Conservation (phyloP, 805 yeast genomes). For the Brettanomyces sp. region DNA sequence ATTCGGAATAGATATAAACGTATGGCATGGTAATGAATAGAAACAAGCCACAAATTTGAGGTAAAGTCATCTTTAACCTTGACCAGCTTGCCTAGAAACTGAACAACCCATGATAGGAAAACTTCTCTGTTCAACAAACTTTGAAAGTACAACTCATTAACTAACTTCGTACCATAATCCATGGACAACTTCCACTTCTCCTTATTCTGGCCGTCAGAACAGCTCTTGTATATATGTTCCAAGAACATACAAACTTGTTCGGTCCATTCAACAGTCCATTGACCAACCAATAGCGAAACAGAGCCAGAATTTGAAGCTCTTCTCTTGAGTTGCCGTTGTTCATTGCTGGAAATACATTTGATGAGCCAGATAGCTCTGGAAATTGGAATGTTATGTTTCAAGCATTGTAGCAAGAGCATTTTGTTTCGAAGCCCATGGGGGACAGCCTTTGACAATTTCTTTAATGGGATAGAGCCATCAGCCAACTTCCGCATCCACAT, state of each 20-base stretch:
- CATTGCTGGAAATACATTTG: conserved; percentile 77
- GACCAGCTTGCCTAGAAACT: conserved; percentile 30
- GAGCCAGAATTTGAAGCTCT: conserved; percentile 20
- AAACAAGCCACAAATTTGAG: conserved; percentile 12
- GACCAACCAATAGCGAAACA: conserved; percentile 33
- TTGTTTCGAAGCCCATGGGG: conserved; percentile 87
- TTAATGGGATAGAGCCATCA: conserved; percentile 53
- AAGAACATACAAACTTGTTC: conserved; percentile 62
- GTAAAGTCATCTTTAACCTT: conserved; percentile 6
- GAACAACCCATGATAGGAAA: conserved; percentile 57
- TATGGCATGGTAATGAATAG: conserved; percentile 38
- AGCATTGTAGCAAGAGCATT: conserved; percentile 63
- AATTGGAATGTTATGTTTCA: conserved; percentile 58
- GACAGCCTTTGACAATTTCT: conserved; percentile 61
- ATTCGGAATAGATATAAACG: conserved; percentile 68
- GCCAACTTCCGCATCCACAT: conserved; percentile 81
- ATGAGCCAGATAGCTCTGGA: conserved; percentile 88
- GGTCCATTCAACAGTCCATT: conserved; percentile 86
- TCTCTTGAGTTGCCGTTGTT: conserved; percentile 48
- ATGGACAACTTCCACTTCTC: conserved; percentile 40
- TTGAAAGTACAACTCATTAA: conserved; percentile 61
- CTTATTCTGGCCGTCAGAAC: conserved; percentile 8
- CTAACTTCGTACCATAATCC: conserved; percentile 49
- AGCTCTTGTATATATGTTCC: conserved; percentile 30
- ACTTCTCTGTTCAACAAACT: conserved; percentile 51